phyloP scores from a whole-genome alignment of 73 alveolate species.

The Diophrys appendiculata region DNA sequence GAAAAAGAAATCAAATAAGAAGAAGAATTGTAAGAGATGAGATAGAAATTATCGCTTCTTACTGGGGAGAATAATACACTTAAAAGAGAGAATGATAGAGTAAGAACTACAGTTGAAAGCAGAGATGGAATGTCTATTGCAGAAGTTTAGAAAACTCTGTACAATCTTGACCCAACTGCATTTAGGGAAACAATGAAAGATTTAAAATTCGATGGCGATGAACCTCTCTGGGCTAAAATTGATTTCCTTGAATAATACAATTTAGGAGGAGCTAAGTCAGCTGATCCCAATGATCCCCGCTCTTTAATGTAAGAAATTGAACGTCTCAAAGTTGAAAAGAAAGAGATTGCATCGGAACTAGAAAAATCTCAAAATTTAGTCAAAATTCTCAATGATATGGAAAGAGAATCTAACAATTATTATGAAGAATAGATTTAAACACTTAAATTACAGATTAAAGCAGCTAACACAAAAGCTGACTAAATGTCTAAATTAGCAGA shows the following conservation, averaged over 20 bases:
- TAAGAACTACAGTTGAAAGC: neutral
- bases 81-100: neutral
- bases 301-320: slow-evolving; percentile 77
- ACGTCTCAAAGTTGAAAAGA: slow-evolving; percentile 22
- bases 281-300: slow-evolving; percentile 52
- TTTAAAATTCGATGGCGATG: slow-evolving; percentile 56
- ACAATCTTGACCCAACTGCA: slow-evolving; percentile 45
- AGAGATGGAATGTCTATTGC: slow-evolving; percentile 6
- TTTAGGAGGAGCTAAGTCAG: slow-evolving; percentile 55
- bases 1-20: too few species aligned
- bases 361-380: slow-evolving; percentile 49
- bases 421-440: slow-evolving; percentile 77
- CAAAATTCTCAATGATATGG: slow-evolving; percentile 77
- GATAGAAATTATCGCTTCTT: too few species aligned
- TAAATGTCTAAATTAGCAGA: slow-evolving; percentile 87
- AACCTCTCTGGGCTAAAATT: slow-evolving; percentile 78
- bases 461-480: slow-evolving; percentile 79
- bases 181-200: slow-evolving; percentile 61
- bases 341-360: slow-evolving; percentile 22
- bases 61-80: neutral
- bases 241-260: slow-evolving; percentile 78
- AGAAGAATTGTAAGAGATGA: too few species aligned
- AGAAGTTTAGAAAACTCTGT: slow-evolving; percentile 20
- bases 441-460: slow-evolving; percentile 70
- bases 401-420: slow-evolving; percentile 77